Conservation (phyloP, 1,139 yeast species). For the Kodamaea derodonti region DNA sequence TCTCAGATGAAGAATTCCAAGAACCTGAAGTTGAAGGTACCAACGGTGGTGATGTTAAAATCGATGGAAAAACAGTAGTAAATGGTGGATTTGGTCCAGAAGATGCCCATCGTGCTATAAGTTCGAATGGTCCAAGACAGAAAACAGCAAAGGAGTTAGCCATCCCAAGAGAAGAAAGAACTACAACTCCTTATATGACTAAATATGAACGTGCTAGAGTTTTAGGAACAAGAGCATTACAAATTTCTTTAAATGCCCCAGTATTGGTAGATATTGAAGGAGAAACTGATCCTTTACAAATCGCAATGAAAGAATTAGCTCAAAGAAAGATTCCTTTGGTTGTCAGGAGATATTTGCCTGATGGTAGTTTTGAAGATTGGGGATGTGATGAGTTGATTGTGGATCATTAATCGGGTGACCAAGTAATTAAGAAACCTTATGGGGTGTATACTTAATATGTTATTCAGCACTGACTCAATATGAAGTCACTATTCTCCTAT, state of each 20-base stretch:
- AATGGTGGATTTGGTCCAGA: constrained; percentile 65
- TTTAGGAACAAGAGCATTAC: constrained; percentile 93
- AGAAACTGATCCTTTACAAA: constrained; percentile 98
- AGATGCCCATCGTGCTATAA: constrained; percentile 28
- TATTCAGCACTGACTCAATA: no score
- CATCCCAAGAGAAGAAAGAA: constrained; percentile 80
- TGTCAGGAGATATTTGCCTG: constrained; percentile 93
- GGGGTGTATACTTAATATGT: no score
- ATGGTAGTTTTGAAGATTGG: constrained; percentile 98
- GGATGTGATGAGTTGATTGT: constrained; percentile 96
- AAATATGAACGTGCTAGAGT: constrained; percentile 97
- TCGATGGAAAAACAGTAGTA: constrained; percentile 70
- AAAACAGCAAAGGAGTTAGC: constrained; percentile 79
- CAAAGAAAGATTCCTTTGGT: constrained; percentile 95
- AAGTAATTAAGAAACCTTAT: no score
- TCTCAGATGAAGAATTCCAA: constrained; percentile 60
- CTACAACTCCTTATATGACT: constrained; percentile 98
- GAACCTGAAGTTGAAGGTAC: constrained; percentile 32
- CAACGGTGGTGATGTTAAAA: constrained; percentile 49
- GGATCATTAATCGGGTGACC: constrained; percentile 61
- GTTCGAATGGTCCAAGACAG: constrained; percentile 40
- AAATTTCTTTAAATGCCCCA: constrained; percentile 96
- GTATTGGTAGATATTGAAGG: constrained; percentile 97
- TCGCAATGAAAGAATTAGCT: constrained; percentile 93
- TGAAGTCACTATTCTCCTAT: no score